Percentiles rank a stretch among this genome's conserved stretches.
These are phyloP conservation scores for Pistacia vera DNA, from an alignment of 345 rosid genomes.

Conservation along the genomic window DNA sequence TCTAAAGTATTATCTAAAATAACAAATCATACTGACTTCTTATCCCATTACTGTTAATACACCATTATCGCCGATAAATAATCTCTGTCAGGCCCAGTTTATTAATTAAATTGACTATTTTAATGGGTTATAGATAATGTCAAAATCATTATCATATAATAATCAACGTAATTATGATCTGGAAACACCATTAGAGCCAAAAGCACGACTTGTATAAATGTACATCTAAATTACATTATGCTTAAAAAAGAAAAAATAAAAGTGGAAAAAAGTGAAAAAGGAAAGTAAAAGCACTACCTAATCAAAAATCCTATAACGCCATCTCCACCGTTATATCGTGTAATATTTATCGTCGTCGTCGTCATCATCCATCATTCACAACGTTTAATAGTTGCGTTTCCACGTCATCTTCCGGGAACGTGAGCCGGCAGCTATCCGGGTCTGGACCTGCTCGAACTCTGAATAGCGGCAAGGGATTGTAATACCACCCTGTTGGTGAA, in stretches of 20 bases:
- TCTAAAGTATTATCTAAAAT: too few relatives aligned
- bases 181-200: background rate
- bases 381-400: constrained; percentile 32
- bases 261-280: background rate
- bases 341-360: constrained; percentile 29
- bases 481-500: constrained; percentile 78
- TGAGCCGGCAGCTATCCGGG: constrained; percentile 63
- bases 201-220: constrained; percentile 5
- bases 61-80: too few relatives aligned
- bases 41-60: too few relatives aligned
- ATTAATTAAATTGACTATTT: too few relatives aligned
- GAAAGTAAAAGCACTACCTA: constrained; percentile 11
- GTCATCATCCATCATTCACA: background rate
- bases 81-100: too few relatives aligned
- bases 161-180: background rate
- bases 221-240: constrained; percentile 18
- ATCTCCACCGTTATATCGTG: constrained; percentile 9
- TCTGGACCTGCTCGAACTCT: constrained; percentile 79
- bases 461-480: constrained; percentile 86
- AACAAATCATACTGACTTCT: too few relatives aligned
- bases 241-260: background rate
- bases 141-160: background rate
- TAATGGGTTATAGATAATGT: too few relatives aligned
- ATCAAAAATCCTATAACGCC: constrained; percentile 11
- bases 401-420: constrained; percentile 41